Conservation (phyloP, 2,329 filamentous ascomycete species). For the Colletotrichum incanum region DNA sequence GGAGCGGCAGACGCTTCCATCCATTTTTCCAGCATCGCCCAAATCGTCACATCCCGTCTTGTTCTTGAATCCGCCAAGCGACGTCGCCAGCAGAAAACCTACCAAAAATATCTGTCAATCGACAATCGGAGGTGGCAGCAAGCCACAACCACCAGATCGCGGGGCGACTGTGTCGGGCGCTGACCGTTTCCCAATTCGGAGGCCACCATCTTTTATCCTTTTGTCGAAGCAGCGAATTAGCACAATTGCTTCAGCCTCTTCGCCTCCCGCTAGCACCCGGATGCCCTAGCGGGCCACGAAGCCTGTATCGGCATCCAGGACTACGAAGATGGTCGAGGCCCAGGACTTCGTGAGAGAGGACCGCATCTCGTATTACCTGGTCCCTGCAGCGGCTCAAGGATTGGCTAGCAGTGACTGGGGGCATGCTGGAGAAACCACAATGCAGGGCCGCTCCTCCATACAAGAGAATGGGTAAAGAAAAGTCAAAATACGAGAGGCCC, state of each 20-base stretch:
- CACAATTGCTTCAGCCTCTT: too few species aligned
- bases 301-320: slow-evolving; percentile 25
- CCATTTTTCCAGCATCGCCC: neutral
- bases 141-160: slow-evolving; percentile 33
- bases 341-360: neutral
- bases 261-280: slow-evolving; percentile 12
- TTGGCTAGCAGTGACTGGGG: slow-evolving; percentile 35
- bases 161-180: slow-evolving; percentile 10
- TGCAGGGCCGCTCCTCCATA: slow-evolving; percentile 30
- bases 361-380: slow-evolving; percentile 38
- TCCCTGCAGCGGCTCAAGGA: slow-evolving; percentile 35
- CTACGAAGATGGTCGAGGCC: slow-evolving; percentile 21
- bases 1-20: neutral
- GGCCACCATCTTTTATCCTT: slow-evolving; percentile 13
- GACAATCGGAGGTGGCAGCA: slow-evolving; percentile 5
- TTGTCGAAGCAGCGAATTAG: neutral
- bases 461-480: slow-evolving; percentile 6
- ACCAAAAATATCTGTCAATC: slow-evolving; percentile 32
- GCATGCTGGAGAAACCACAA: slow-evolving; percentile 27
- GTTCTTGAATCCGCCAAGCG: neutral
- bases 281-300: slow-evolving; percentile 35
- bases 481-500: slow-evolving; percentile 38
- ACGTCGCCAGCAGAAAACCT: slow-evolving; percentile 10
- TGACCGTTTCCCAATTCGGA: slow-evolving; percentile 25
- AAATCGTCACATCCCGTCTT: neutral